phyloP scores from a whole-genome alignment of 2,329 filamentous ascomycete species.

The Aciculosporium take region DNA sequence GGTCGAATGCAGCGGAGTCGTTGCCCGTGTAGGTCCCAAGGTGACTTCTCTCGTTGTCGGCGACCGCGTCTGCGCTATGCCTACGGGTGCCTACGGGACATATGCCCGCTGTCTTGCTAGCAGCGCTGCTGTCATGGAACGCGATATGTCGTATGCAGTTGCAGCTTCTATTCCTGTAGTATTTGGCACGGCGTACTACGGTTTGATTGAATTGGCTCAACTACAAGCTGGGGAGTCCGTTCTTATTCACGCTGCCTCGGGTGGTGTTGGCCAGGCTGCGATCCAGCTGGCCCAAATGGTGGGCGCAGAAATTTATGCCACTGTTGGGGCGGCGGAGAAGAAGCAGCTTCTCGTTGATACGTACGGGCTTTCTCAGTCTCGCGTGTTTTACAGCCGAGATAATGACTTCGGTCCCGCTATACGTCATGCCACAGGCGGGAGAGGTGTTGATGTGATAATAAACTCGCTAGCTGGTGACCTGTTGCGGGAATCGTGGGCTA shows the following conservation, averaged over 20 bases:
- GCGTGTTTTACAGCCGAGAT: slow-evolving; percentile 16
- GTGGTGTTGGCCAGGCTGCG: slow-evolving; percentile 17
- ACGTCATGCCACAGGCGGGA: slow-evolving; percentile 20
- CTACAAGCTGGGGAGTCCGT: slow-evolving; percentile 19
- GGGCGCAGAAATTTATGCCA: slow-evolving; percentile 16
- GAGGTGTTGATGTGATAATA: slow-evolving; percentile 58
- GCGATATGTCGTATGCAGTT: slow-evolving; percentile 15
- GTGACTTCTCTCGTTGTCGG: slow-evolving; percentile 8
- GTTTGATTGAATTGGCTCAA: slow-evolving; percentile 8
- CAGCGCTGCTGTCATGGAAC: slow-evolving; percentile 4
- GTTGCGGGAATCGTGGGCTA: slow-evolving; percentile 27
- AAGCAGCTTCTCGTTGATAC: slow-evolving; percentile 14
- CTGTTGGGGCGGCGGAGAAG: slow-evolving; percentile 17
- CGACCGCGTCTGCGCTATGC: slow-evolving; percentile 13
- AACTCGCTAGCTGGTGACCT: slow-evolving; percentile 18
- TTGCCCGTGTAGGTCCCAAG: slow-evolving; percentile 8
- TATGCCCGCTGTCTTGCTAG: slow-evolving; percentile 11
- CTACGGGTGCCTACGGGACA: slow-evolving; percentile 15
- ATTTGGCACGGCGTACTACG: slow-evolving; percentile 9
- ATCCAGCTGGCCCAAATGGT: slow-evolving; percentile 13
- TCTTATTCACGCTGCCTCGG: slow-evolving; percentile 18
- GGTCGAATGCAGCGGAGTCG: slow-evolving; percentile 12
- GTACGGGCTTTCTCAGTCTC: slow-evolving; percentile 22
- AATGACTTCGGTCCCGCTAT: slow-evolving; percentile 10
- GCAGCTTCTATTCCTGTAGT: slow-evolving; percentile 13